A percentile compares a stretch with the other conserved stretches of the same genome.
phyloP scores from a whole-genome alignment of 768 basidiomycete genomes.

The Podaxis mareebaensis region DNA sequence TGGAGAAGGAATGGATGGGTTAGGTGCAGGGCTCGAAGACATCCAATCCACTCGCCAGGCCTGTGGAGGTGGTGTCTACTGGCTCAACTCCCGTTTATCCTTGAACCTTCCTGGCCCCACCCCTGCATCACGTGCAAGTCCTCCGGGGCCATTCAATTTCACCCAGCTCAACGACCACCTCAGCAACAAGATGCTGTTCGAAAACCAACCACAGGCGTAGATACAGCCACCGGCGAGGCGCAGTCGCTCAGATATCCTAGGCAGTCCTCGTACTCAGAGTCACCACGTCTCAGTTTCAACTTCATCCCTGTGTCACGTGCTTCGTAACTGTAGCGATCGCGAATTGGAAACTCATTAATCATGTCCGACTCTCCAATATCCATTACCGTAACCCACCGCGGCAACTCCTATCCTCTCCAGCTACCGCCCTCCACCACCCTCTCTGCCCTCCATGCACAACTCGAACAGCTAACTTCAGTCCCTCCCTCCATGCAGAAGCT shows the following conservation, averaged over 20 bases:
- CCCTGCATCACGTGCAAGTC: not conserved
- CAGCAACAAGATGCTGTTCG: too few relatives aligned
- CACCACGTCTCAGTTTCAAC: too few relatives aligned
- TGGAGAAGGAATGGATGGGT: not conserved
- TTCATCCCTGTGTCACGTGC: not conserved
- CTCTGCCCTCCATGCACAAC: constrained; percentile 43
- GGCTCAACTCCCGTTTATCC: not conserved
- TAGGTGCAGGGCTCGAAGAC: constrained; percentile 32
- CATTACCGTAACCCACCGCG: constrained; percentile 47
- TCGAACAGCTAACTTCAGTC: constrained; percentile 68
- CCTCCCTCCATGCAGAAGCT: constrained; percentile 71
- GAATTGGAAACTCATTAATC: not conserved
- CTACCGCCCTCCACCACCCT: constrained; percentile 53
- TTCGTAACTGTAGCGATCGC: not conserved
- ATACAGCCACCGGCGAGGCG: too few relatives aligned
- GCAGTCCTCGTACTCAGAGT: too few relatives aligned
- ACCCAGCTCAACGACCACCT: too few relatives aligned
- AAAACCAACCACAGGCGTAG: too few relatives aligned
- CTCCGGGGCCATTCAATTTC: too few relatives aligned
- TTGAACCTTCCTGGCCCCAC: not conserved
- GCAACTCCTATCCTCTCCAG: constrained; percentile 46
- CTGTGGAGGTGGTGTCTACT: not conserved
- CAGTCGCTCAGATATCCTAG: too few relatives aligned
- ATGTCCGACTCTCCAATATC: not conserved
- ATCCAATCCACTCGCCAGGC: constrained; percentile 27